Evolutionary conservation across 108 stramenopile species (phyloP).

Genomic region (Cyclostephanos invisitatus): DNA sequence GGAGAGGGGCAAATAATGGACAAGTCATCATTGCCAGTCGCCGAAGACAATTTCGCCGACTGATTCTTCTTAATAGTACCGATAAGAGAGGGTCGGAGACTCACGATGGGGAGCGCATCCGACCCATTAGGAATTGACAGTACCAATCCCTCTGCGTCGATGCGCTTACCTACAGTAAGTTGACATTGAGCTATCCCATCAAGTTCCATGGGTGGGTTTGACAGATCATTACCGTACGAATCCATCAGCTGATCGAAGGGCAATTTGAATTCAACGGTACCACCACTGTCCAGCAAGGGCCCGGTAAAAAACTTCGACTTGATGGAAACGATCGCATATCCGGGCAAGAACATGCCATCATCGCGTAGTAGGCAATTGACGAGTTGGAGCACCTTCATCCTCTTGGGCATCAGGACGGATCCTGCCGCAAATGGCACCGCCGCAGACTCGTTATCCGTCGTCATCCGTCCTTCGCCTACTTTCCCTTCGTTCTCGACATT

Average conservation of each 20-base stretch:
- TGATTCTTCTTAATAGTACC: conserved; percentile 42
- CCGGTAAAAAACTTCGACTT: conserved; percentile 73
- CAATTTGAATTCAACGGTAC: conserved; percentile 73
- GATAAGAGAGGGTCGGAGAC: conserved; percentile 65
- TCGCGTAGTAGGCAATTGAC: conserved; percentile 50
- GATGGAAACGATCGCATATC: conserved; percentile 78
- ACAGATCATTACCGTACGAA: conserved; percentile 55
- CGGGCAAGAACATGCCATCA: conserved; percentile 60
- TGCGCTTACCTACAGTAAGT: conserved; percentile 75
- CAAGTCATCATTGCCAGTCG: conserved; percentile 17
- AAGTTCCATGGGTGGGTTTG: conserved; percentile 57
- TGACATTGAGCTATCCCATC: conserved; percentile 59
- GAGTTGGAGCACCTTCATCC: conserved; percentile 78
- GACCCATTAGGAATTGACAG: conserved; percentile 57
- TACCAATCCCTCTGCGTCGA: conserved; percentile 69
- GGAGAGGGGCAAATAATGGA: conserved; percentile 55
- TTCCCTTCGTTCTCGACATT: neutral
- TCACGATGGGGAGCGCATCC: conserved; percentile 64
- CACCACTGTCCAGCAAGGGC: conserved; percentile 13
- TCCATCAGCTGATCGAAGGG: conserved; percentile 82
- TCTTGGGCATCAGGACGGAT: conserved; percentile 63
- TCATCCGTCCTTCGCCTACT: conserved; percentile 7
- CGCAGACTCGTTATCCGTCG: conserved; percentile 28
- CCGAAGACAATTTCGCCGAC: conserved; percentile 12
- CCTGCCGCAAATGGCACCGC: conserved; percentile 54